Percentiles rank a stretch among this genome's conserved stretches.
Conservation (phyloP, 257 asterid species). For the Primulina tabacum region DNA sequence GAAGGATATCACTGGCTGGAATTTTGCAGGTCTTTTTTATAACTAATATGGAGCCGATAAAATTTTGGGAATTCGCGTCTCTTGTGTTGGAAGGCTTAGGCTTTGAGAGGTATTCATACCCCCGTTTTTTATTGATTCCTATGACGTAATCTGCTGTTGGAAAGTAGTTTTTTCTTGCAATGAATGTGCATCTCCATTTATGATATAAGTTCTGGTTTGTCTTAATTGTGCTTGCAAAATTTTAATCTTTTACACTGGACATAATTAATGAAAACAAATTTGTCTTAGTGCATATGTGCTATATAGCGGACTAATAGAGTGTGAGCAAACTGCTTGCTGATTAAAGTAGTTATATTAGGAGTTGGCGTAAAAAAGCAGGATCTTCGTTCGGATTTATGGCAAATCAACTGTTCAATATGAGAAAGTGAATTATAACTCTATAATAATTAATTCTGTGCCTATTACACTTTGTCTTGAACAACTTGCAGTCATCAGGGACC, state of each 20-base stretch:
- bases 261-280: background rate
- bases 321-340: background rate
- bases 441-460: too few relatives aligned
- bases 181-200: background rate
- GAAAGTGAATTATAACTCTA: background rate
- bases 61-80: conserved; percentile 53
- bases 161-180: conserved; percentile 17
- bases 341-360: background rate
- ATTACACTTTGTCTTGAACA: background rate
- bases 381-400: background rate
- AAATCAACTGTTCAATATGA: conserved; percentile 8
- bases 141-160: conserved; percentile 22
- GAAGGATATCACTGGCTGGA: conserved; percentile 20
- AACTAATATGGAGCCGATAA: conserved; percentile 65
- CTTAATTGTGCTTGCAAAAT: background rate
- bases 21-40: conserved; percentile 64
- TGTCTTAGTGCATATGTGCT: conserved; percentile 8
- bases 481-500: background rate
- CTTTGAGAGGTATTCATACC: conserved; percentile 54
- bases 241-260: background rate
- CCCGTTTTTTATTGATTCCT: conserved; percentile 10
- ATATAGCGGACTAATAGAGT: conserved; percentile 1
- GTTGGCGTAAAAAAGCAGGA: conserved; percentile 10
- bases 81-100: conserved; percentile 59
- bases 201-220: background rate